Evolutionary conservation across 495 filamentous ascomycete species (phyloP), one percentile per base, ranked within the genome.

Genomic region (Penicillium salamii): DNA sequence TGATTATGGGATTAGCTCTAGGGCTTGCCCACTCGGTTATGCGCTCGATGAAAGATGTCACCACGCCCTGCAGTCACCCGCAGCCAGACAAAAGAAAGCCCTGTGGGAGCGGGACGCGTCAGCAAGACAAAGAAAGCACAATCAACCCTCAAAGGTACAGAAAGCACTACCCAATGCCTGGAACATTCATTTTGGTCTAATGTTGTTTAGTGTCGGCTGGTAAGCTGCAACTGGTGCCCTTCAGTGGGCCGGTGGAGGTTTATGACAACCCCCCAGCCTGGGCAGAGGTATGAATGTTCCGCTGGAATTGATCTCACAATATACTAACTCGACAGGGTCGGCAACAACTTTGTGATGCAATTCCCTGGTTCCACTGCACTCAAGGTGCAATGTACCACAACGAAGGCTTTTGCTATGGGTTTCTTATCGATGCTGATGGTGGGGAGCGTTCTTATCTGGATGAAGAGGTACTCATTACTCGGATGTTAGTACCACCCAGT

Each of bases 401-500:
- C 2, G 58, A 75, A 2, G 59, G 68, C 3, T 42, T 82, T 14
- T 75, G 74, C 5, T 68, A 68, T 17, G 86, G 81, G 1, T 81
- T 85, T 44, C 66, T 92, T 1, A 64, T 88, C 18, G 87, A 90
- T 58, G 67, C 66, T 1, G 75, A 83, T 49, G 68, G 68, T 20
- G 78, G 77, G 0, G 44, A 54, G 1, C 71, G 83, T 3, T 81
- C 88, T 20, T 75, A 81, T 37, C 78, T 89, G 14, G 77, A 78
- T 29, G 74, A 77, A 1, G 78, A 88, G 39, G 65, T 91, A 11
- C 70, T 91, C 19, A 86, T 95, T 29, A 79, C 82, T 7, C 68
- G 80, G 53, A 59, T 78, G 87, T 90, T 68, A 69, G 34, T 35
- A 1, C 3, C 40, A 1, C 3, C 40, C 13, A 35, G 2, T 49